Evolutionary conservation across 169 alveolate genomes (phyloP).

Genomic region (Perkinsus marinus): DNA sequence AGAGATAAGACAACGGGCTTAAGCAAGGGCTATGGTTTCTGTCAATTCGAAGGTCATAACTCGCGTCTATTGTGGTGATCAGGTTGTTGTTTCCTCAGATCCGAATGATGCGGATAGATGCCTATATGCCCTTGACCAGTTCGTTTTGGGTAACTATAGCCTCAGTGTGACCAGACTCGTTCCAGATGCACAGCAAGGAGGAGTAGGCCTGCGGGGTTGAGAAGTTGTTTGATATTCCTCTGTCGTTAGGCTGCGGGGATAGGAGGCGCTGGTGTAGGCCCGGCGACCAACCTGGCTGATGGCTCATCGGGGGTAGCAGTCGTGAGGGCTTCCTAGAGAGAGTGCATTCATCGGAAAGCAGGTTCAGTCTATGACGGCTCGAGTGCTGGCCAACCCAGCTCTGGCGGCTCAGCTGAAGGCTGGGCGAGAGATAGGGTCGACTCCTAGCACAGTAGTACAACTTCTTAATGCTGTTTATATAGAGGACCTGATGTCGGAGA

Average conservation of each 20-base stretch:
- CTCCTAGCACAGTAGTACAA: constrained; percentile 50
- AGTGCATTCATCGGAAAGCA: constrained; percentile 32
- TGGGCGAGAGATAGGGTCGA: constrained; percentile 44
- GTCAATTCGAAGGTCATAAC: constrained; percentile 44
- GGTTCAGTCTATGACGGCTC: constrained; percentile 38
- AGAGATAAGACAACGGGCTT: constrained; percentile 43
- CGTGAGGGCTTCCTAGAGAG: constrained; percentile 43
- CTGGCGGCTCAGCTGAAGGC: constrained; percentile 51
- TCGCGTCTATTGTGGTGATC: too few relatives aligned
- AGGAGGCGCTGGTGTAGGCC: constrained; percentile 11
- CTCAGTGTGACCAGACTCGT: neutral
- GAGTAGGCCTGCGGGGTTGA: constrained; percentile 37
- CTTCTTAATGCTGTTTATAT: constrained; percentile 51
- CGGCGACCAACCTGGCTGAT: constrained; percentile 32
- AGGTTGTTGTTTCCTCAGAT: constrained; percentile 27
- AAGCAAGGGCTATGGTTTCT: constrained; percentile 54
- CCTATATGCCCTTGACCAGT: neutral
- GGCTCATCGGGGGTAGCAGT: constrained; percentile 27
- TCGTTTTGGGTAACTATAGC: neutral
- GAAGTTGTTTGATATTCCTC: neutral
- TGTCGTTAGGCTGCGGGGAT: neutral
- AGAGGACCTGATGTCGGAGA: constrained; percentile 45
- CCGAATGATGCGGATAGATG: constrained; percentile 42
- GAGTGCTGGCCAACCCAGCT: constrained; percentile 44
- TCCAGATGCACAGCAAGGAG: constrained; percentile 6